Percentiles rank a stretch among this genome's conserved stretches.
These are phyloP conservation scores for Epichloe typhina DNA, from an alignment of 2,329 filamentous ascomycete genomes.

Conservation along the genomic window DNA sequence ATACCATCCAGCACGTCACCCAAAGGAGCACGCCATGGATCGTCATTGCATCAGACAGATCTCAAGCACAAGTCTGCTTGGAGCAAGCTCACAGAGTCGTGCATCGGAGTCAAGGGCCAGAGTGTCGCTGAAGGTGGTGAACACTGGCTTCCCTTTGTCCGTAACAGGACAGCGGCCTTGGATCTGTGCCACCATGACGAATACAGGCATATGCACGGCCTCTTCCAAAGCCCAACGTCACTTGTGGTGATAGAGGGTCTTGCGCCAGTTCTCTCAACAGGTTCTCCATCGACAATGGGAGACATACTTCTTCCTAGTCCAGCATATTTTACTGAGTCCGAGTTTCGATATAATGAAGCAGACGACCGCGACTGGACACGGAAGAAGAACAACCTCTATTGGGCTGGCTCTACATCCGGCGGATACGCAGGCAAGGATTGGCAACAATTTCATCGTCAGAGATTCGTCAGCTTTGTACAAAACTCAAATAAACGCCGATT, in stretches of 20 bases:
- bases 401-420: conserved; percentile 43
- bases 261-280: conserved; percentile 27
- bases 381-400: conserved; percentile 33
- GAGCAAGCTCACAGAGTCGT: background rate
- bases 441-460: conserved; percentile 33
- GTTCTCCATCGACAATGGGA: conserved; percentile 30
- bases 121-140: too few species aligned
- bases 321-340: conserved; percentile 26
- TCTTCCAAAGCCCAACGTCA: conserved; percentile 29
- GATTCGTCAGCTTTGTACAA: conserved; percentile 26
- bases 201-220: conserved; percentile 23
- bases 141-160: background rate
- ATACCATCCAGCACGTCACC: conserved; percentile 9
- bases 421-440: conserved; percentile 25
- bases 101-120: background rate
- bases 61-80: background rate
- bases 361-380: conserved; percentile 17
- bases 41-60: background rate
- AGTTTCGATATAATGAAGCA: conserved; percentile 26
- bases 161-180: background rate
- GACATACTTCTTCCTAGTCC: conserved; percentile 40
- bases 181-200: background rate
- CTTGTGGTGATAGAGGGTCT: too few species aligned
- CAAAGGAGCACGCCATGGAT: too few species aligned
- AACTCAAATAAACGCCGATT: conserved; percentile 14